Percentiles rank a stretch among this genome's conserved stretches.
These are phyloP conservation scores for Thielaviopsis punctulata DNA, from an alignment of 2,329 filamentous ascomycete species.

Conservation along the genomic window DNA sequence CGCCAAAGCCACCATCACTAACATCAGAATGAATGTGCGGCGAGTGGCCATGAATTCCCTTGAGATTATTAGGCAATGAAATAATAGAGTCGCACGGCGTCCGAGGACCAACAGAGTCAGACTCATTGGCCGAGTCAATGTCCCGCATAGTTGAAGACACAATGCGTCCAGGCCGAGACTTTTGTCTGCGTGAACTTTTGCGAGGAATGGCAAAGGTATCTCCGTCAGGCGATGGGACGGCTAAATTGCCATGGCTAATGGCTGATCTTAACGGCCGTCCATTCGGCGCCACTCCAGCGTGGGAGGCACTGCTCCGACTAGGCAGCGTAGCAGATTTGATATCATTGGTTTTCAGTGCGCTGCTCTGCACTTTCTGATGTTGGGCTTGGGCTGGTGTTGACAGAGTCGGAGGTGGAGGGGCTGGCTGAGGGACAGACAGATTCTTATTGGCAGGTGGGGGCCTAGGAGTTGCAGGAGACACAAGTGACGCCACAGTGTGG, in stretches of 20 bases:
- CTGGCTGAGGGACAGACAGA: background rate
- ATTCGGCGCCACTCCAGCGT: background rate
- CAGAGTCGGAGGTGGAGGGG: background rate
- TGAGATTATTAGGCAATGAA: background rate
- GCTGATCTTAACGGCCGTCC: background rate
- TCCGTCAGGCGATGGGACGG: background rate
- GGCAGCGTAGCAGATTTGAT: background rate
- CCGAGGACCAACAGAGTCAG: constrained; percentile 3
- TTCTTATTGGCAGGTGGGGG: background rate
- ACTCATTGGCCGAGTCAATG: constrained; percentile 8
- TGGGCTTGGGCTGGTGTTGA: background rate
- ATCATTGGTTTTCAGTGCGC: background rate
- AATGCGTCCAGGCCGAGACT: background rate
- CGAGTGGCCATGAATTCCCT: background rate
- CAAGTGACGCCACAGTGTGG: constrained; percentile 5
- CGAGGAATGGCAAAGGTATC: constrained; percentile 8
- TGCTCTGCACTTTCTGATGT: background rate
- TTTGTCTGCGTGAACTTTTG: constrained; percentile 8
- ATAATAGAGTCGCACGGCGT: constrained; percentile 3
- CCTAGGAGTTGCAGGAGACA: background rate
- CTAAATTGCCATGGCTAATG: constrained; percentile 5
- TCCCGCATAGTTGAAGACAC: constrained; percentile 1
- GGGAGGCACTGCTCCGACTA: background rate
- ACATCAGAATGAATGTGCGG: constrained; percentile 4
- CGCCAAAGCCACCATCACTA: constrained; percentile 4